phyloP scores from a whole-genome alignment of 306 rosid species.

The Prunus salicina region DNA sequence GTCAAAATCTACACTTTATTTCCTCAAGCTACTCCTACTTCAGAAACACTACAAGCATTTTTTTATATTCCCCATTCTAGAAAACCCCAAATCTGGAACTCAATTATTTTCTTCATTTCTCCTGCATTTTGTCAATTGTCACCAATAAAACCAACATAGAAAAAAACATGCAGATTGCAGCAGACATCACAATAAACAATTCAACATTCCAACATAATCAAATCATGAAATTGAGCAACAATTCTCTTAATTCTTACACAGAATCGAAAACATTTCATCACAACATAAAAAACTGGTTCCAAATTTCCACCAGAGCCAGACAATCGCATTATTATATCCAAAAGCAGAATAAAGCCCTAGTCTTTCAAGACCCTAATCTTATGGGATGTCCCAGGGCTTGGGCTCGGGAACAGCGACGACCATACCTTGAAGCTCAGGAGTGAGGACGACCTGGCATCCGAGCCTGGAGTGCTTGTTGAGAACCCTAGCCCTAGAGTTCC shows the following conservation, averaged over 20 bases:
- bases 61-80: not conserved
- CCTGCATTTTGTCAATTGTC: not conserved
- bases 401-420: constrained; percentile 86
- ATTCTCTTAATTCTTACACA: not conserved
- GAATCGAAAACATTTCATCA: not conserved
- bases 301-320: not conserved
- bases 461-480: constrained; percentile 84
- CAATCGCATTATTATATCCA: constrained; percentile 12
- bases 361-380: constrained; percentile 8
- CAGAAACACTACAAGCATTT: not conserved
- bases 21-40: not conserved
- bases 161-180: not conserved
- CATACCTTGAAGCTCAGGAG: constrained; percentile 89
- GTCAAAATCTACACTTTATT: not conserved
- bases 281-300: constrained; percentile 9
- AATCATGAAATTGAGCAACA: constrained; percentile 5
- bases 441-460: constrained; percentile 84
- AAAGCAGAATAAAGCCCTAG: not conserved
- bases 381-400: constrained; percentile 87
- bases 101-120: not conserved
- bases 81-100: not conserved
- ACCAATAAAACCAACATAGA: not conserved
- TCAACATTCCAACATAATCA: not conserved
- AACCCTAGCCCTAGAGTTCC: constrained; percentile 57
- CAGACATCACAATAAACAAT: not conserved